Evolutionary conservation across 2,329 filamentous ascomycete species (phyloP), one percentile per base, ranked within the genome.

Genomic region (Curvularia hawaiiensis): DNA sequence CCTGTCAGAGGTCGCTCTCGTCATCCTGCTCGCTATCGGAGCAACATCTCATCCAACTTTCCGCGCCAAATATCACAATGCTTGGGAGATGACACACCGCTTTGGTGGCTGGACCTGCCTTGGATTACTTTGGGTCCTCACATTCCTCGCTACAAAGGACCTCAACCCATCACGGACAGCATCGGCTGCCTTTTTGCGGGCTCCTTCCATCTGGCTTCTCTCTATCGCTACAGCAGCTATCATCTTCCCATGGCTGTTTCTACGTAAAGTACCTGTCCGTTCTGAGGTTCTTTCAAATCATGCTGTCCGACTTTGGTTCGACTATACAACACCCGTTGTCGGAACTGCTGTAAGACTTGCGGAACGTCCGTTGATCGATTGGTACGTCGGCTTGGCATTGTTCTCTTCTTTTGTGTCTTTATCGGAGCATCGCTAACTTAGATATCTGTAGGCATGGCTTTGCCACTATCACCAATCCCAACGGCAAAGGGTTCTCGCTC

Each of bases 221-320:
- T 69, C 85, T 28, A 73, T 86, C 39, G 86, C 87, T 48, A 91
- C 90, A 1, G 71, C 82, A 48, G 85, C 88, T 65, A 84, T 94
- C 65, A 80, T 89, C 46, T 87, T 90, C 54, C 90, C 91, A 0
- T 96, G 91, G 90, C 71, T 90, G 2, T 83, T 85, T 60, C 84
- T 95, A 20, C 86, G 89, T 54, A 88, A 85, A 65, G 86, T 91
- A 26, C 76, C 80, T 9, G 88, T 94, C 53, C 78, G 84, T 22
- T 81, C 88, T 11, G 88, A 93, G 71, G 80, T 84, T 5, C 85
- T 95, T 14, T 94, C 91, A 0, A 75, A 82, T 35, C 91, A 93
- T 75, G 90, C 90, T 47, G 79, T 90, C 28, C 85, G 89, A 40
- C 83, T 95, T 14, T 86, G 90, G 74, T 76, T 75, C 61, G 66